Evolutionary conservation across 2,329 filamentous ascomycete genomes (phyloP).

Genomic region (Colletotrichum spaethianum): DNA sequence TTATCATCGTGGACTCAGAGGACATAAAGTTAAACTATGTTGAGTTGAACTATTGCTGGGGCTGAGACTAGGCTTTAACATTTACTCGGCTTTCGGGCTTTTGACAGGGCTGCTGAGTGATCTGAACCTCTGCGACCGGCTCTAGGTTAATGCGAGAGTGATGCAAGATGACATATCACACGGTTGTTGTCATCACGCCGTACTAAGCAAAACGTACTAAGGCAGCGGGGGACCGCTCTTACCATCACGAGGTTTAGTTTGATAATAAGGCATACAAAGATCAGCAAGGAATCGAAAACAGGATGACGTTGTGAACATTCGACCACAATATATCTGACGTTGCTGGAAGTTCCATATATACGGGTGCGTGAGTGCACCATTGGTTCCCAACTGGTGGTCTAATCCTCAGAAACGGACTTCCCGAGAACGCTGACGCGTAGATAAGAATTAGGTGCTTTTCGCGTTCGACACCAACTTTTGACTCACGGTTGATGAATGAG

Average conservation of each 20-base stretch:
- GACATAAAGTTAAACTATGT: not conserved
- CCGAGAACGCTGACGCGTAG: not conserved
- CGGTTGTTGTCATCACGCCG: fast-evolving
- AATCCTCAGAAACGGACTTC: not conserved
- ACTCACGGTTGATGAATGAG: not conserved
- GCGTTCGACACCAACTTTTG: not conserved
- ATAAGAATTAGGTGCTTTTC: not conserved
- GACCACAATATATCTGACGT: not conserved
- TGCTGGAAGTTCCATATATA: not conserved
- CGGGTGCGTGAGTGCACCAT: not conserved
- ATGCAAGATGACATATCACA: not conserved
- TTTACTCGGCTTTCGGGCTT: too few species aligned
- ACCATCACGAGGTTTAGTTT: not conserved
- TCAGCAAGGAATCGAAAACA: not conserved
- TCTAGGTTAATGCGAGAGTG: not conserved
- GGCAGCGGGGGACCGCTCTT: too few species aligned
- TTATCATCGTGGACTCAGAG: not conserved
- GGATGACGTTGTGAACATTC: not conserved
- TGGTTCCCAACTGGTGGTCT: not conserved
- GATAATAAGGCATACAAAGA: not conserved
- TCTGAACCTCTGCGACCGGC: not conserved
- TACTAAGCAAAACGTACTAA: not conserved
- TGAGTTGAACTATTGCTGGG: not conserved
- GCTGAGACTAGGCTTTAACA: not conserved
- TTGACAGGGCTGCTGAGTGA: too few species aligned